Conservation (phyloP, 2,329 filamentous ascomycete genomes). For the Arthroderma sp. region DNA sequence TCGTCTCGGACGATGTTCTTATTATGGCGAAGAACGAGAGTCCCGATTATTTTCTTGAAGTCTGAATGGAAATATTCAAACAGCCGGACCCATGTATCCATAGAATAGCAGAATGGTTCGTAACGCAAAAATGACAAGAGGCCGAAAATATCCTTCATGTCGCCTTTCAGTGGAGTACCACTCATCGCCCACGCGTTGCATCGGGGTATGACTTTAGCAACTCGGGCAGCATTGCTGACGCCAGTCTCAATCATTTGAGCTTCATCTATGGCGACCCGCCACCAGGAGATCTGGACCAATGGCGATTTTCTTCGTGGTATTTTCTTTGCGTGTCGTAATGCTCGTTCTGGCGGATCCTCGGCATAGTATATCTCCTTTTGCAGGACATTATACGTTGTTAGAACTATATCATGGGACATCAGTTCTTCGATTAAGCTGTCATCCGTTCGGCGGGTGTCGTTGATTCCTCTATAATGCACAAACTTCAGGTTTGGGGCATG, state of each 20-base stretch:
- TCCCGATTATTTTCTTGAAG: slow-evolving; percentile 57
- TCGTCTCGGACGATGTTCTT: slow-evolving; percentile 71
- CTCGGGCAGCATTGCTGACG: slow-evolving; percentile 65
- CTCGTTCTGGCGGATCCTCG: slow-evolving; percentile 54
- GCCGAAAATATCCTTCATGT: slow-evolving; percentile 65
- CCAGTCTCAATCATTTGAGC: slow-evolving; percentile 89
- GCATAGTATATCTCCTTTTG: slow-evolving; percentile 69
- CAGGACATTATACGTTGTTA: slow-evolving; percentile 57
- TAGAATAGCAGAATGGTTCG: slow-evolving; percentile 57
- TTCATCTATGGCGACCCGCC: slow-evolving; percentile 59
- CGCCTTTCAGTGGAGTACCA: slow-evolving; percentile 74
- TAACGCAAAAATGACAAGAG: slow-evolving; percentile 69
- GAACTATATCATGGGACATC: slow-evolving; percentile 40
- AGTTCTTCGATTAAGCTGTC: slow-evolving; percentile 36
- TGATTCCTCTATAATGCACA: slow-evolving; percentile 44
- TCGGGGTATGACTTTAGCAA: slow-evolving; percentile 68
- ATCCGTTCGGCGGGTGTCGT: slow-evolving; percentile 20
- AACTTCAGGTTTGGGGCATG: slow-evolving; percentile 46
- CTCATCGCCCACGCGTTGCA: slow-evolving; percentile 85
- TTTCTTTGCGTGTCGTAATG: slow-evolving; percentile 50
- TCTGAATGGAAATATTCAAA: slow-evolving; percentile 46
- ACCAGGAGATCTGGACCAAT: slow-evolving; percentile 71
- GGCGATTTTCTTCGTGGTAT: slow-evolving; percentile 59
- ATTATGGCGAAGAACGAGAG: slow-evolving; percentile 68
- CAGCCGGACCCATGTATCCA: slow-evolving; percentile 55